phyloP scores from a whole-genome alignment of 1,284 basidiomycete species.

The Melampsora larici-populina region DNA sequence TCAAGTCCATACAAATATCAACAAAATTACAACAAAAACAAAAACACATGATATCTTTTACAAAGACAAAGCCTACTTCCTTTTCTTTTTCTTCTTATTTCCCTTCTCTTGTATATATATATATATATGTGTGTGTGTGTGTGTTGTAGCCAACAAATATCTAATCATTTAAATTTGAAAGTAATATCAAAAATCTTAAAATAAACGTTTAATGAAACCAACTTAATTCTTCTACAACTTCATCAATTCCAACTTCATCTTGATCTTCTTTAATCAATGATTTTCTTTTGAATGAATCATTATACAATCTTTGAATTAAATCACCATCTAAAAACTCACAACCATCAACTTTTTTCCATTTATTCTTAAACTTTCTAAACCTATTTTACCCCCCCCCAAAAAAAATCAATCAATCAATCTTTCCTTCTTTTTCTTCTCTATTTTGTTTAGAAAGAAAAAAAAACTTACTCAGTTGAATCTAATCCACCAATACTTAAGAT shows the following conservation, averaged over 20 bases:
- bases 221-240: background rate
- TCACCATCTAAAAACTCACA: conserved; percentile 20
- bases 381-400: background rate
- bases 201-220: background rate
- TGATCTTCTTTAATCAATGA: background rate
- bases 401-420: background rate
- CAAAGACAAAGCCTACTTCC: too few relatives aligned
- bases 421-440: background rate
- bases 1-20: too few relatives aligned
- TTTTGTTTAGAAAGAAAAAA: background rate
- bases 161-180: too few relatives aligned
- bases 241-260: background rate
- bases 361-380: conserved; percentile 30
- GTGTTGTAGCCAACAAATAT: too few relatives aligned
- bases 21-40: too few relatives aligned
- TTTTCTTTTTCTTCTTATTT: too few relatives aligned
- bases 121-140: too few relatives aligned
- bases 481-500: conserved; percentile 9
- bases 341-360: conserved; percentile 10
- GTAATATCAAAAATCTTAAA: too few relatives aligned
- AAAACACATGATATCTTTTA: too few relatives aligned
- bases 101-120: too few relatives aligned
- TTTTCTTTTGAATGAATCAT: background rate
- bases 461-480: conserved; percentile 10
- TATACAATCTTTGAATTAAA: conserved; percentile 14